phyloP scores from a whole-genome alignment of 108 stramenopile species.

The Pseudonitzschia multiseries region DNA sequence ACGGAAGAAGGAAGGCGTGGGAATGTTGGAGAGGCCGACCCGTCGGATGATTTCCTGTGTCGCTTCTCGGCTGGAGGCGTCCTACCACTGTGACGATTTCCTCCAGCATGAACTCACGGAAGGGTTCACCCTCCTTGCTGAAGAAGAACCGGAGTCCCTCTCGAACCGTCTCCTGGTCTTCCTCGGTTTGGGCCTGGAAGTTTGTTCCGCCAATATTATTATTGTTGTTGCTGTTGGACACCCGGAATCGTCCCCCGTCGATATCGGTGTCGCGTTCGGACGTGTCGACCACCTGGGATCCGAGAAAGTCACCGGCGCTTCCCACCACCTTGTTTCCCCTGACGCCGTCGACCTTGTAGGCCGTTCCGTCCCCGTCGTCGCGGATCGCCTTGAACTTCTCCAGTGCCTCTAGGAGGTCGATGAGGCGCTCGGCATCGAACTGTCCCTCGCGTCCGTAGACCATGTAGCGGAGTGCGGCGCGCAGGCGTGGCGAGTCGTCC shows the following conservation, averaged over 20 bases:
- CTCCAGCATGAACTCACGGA: conserved; percentile 90
- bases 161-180: conserved; percentile 71
- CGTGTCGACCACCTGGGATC: conserved; percentile 62
- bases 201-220: conserved; percentile 13
- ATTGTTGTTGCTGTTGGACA: conserved; percentile 21
- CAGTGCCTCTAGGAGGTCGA: conserved; percentile 89
- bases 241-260: conserved; percentile 55
- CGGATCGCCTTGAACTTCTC: conserved; percentile 83
- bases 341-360: conserved; percentile 83
- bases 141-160: conserved; percentile 93
- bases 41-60: conserved; percentile 52
- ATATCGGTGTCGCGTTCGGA: conserved; percentile 53
- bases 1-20: conserved; percentile 63
- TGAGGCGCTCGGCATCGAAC: conserved; percentile 92
- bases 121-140: conserved; percentile 84
- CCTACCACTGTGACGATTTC: conserved; percentile 86
- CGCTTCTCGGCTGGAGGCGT: conserved; percentile 69
- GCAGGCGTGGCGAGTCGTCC: conserved; percentile 80
- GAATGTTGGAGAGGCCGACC: conserved; percentile 59
- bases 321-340: conserved; percentile 73
- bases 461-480: conserved; percentile 90
- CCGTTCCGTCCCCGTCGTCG: conserved; percentile 82
- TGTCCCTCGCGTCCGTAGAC: conserved; percentile 87
- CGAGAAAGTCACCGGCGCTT: conserved; percentile 69
- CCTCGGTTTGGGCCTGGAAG: conserved; percentile 32